Evolutionary conservation across 2,329 filamentous ascomycete species (phyloP).

Genomic region (Bipolaris gigantea): DNA sequence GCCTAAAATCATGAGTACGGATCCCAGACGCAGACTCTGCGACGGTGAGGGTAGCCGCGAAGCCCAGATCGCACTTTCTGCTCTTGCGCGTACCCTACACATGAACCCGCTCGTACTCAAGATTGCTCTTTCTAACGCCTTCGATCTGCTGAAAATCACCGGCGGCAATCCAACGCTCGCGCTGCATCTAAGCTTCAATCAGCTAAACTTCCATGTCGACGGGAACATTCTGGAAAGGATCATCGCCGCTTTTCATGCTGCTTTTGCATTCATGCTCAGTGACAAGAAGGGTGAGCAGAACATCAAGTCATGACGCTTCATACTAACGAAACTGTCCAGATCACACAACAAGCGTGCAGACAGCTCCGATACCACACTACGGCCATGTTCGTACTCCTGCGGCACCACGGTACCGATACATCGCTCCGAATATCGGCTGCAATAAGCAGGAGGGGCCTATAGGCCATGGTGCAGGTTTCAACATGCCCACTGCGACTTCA

Average conservation of each 20-base stretch:
- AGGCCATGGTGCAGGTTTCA: too few relatives aligned
- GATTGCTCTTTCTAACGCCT: not conserved
- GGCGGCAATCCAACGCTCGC: not conserved
- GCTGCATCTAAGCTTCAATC: not conserved
- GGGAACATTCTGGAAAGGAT: not conserved
- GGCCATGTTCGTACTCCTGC: not conserved
- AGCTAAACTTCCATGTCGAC: not conserved
- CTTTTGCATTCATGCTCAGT: not conserved
- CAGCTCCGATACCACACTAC: not conserved
- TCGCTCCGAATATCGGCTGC: too few relatives aligned
- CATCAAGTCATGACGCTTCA: not conserved
- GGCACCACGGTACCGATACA: too few relatives aligned
- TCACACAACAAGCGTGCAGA: not conserved
- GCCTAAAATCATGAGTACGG: not conserved
- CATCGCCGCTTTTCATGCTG: not conserved
- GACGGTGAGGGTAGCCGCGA: not conserved
- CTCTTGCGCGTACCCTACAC: not conserved
- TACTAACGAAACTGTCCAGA: not conserved
- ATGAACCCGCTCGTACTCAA: not conserved
- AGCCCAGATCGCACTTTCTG: not conserved
- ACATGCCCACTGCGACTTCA: too few relatives aligned
- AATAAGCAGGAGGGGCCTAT: too few relatives aligned
- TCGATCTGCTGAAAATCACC: not conserved
- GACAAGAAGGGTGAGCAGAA: not conserved
- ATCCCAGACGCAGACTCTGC: not conserved